Percentiles rank a stretch among this genome's conserved stretches.
phyloP scores from a whole-genome alignment of 192 early-diverging fungal species.

The Rhizophlyctis rosea region DNA sequence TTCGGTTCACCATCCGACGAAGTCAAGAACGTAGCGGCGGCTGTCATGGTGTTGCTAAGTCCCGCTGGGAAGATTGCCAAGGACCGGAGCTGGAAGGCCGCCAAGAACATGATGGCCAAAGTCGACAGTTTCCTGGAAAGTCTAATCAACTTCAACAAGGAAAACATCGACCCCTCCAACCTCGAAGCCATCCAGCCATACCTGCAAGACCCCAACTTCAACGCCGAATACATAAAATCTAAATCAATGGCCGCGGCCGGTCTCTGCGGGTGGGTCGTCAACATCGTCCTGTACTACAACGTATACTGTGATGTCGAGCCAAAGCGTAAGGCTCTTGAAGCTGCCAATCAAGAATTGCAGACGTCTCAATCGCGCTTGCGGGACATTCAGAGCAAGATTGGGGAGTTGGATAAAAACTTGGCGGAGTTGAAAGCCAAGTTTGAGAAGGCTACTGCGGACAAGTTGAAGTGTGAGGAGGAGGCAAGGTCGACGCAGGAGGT shows the following conservation, averaged over 20 bases:
- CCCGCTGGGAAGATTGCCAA: constrained; percentile 65
- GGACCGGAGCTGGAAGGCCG: constrained; percentile 63
- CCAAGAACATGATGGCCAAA: constrained; percentile 70
- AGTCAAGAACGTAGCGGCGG: constrained; percentile 53
- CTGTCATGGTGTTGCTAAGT: constrained; percentile 63
- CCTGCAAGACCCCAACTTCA: constrained; percentile 61
- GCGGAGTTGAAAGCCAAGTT: constrained; percentile 59
- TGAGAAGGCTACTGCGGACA: constrained; percentile 64
- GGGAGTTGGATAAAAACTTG: constrained; percentile 58
- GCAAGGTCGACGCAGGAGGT: constrained; percentile 61
- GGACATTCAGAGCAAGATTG: constrained; percentile 62
- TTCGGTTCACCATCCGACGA: constrained; percentile 65
- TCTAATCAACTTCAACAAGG: constrained; percentile 62
- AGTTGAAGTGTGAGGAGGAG: constrained; percentile 62
- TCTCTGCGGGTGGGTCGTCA: constrained; percentile 63
- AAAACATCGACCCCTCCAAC: constrained; percentile 57
- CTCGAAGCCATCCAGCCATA: constrained; percentile 62
- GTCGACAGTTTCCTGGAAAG: constrained; percentile 63
- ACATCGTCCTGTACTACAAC: constrained; percentile 60
- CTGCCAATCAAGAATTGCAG: constrained; percentile 53
- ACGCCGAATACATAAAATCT: constrained; percentile 60
- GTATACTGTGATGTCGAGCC: constrained; percentile 67
- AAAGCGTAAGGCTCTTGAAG: constrained; percentile 55
- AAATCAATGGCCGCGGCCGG: constrained; percentile 66
- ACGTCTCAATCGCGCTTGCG: constrained; percentile 50